Percentiles rank a stretch among this genome's conserved stretches.
These are phyloP conservation scores for Aspergillus sp. DNA, from an alignment of 2,329 filamentous ascomycete genomes.

Conservation along the genomic window DNA sequence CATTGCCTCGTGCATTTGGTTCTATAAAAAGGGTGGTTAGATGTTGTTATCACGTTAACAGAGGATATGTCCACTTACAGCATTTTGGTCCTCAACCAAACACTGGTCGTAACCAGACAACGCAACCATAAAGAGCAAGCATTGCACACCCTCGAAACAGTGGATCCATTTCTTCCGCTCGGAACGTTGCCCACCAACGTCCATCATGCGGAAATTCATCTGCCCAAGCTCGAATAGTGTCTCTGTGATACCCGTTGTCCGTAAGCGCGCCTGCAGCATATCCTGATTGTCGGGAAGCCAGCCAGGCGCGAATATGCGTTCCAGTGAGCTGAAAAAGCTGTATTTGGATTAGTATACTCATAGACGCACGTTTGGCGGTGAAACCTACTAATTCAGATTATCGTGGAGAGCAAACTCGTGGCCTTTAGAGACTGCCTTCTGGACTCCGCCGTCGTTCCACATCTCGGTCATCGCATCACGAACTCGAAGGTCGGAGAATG, in stretches of 20 bases:
- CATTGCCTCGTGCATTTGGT: slow-evolving; percentile 88
- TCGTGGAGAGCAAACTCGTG: slow-evolving; percentile 97
- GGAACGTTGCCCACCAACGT: slow-evolving; percentile 88
- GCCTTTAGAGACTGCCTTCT: slow-evolving; percentile 85
- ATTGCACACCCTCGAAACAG: slow-evolving; percentile 93
- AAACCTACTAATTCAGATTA: slow-evolving; percentile 85
- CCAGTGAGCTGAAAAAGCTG: slow-evolving; percentile 82
- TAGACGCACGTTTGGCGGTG: not conserved
- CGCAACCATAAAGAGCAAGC: slow-evolving; percentile 88
- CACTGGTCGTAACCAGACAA: slow-evolving; percentile 98
- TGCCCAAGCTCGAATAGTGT: slow-evolving; percentile 91
- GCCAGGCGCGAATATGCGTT: slow-evolving; percentile 73
- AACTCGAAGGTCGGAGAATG: slow-evolving; percentile 67
- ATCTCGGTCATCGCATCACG: slow-evolving; percentile 78
- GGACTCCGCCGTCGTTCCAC: slow-evolving; percentile 83
- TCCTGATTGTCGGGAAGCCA: slow-evolving; percentile 95
- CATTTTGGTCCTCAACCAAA: slow-evolving; percentile 93
- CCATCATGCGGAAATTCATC: slow-evolving; percentile 95
- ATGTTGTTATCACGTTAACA: not conserved
- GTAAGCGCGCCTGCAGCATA: slow-evolving; percentile 83
- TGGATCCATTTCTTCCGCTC: slow-evolving; percentile 98
- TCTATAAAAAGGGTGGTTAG: slow-evolving; percentile 55
- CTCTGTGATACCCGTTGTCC: slow-evolving; percentile 95
- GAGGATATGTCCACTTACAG: slow-evolving; percentile 63
- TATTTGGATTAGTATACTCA: not conserved